Base-by-base conservation (phyloP, 805 yeast species). In the Millerozyma acaciae region DNA sequence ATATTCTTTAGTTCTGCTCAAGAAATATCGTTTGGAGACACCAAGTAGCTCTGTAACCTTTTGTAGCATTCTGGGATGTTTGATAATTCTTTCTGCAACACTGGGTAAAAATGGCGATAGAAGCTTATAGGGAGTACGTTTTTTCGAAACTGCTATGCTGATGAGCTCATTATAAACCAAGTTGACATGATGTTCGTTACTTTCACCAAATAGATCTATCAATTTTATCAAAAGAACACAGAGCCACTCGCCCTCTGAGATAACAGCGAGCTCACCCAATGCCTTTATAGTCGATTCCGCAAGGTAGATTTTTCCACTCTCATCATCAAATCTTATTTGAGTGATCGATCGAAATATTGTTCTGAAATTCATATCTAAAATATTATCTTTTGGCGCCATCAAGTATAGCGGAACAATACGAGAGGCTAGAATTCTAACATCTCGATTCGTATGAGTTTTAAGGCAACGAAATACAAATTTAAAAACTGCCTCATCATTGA, bases 41-140 rank as follows among this genome's bases (percentile, higher is more conserved):
- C 78, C 83, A 13, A 87, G 68, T 8, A 86, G 61, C 17, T 76
- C 78, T 5, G 88, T 75, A 12, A 90, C 65, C 37, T 75, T 70
- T 16, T 65, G 65, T 17, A 86, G 70, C 34, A 84, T 62, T 4
- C 67, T 60, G 0, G 79, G 76, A 34, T 73, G 73, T 40, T 75
- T 75, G 3, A 86, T 78, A 12, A 86, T 68, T 16, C 72, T 71
- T 26, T 77, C 73, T 23, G 89, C 73, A 6, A 88, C 65, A 21
- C 80, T 73, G 2, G 90, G 88, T 47, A 93, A 70, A 40, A 76
- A 84, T 0, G 96, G 95, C 6, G 84, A 76, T 14, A 87, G 62
- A 9, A 90, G 57, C 51, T 83, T 85, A 75, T 90, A 88, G 0
- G 95, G 80, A 0, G 95, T 76, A 21, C 74, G 60, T 1, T 65